phyloP scores from a whole-genome alignment of 2,329 filamentous ascomycete genomes.

The Myriosclerotinia curreyana region DNA sequence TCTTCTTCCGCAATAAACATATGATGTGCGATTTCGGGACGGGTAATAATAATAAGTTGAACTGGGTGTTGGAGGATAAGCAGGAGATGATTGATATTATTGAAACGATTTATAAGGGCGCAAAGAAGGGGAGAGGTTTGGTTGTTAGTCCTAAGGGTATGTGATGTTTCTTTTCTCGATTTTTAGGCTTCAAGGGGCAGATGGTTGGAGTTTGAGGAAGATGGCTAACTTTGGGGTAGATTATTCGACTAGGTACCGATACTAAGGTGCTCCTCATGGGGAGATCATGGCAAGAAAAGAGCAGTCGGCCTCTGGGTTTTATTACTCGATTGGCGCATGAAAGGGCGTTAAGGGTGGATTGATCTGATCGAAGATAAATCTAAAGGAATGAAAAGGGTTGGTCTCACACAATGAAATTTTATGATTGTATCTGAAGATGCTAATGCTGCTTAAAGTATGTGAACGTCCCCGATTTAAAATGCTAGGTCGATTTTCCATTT shows the following conservation, averaged over 20 bases:
- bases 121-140: slow-evolving; percentile 94
- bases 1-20: slow-evolving; percentile 97
- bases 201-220: neutral
- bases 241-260: slow-evolving; percentile 68
- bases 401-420: slow-evolving; percentile 38
- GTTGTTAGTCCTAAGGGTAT: slow-evolving; percentile 86
- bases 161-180: neutral
- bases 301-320: neutral
- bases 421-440: slow-evolving; percentile 27
- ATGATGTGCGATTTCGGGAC: slow-evolving; percentile 99
- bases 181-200: neutral
- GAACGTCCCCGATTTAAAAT: neutral
- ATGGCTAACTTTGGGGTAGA: slow-evolving; percentile 34
- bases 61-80: slow-evolving; percentile 96
- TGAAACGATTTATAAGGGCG: slow-evolving; percentile 96
- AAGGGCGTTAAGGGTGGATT: slow-evolving; percentile 22
- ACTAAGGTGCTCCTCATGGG: slow-evolving; percentile 43
- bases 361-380: slow-evolving; percentile 11
- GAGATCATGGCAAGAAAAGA: neutral
- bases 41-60: slow-evolving; percentile 98
- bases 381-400: slow-evolving; percentile 38
- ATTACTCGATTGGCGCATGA: slow-evolving; percentile 4
- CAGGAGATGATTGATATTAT: slow-evolving; percentile 98
- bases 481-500: slow-evolving; percentile 1
- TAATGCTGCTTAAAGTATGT: slow-evolving; percentile 29